A percentile compares a stretch with the other conserved stretches of the same genome.
phyloP scores from a whole-genome alignment of 2,329 filamentous ascomycete genomes.

The Purpureocillium takamizusanense region DNA sequence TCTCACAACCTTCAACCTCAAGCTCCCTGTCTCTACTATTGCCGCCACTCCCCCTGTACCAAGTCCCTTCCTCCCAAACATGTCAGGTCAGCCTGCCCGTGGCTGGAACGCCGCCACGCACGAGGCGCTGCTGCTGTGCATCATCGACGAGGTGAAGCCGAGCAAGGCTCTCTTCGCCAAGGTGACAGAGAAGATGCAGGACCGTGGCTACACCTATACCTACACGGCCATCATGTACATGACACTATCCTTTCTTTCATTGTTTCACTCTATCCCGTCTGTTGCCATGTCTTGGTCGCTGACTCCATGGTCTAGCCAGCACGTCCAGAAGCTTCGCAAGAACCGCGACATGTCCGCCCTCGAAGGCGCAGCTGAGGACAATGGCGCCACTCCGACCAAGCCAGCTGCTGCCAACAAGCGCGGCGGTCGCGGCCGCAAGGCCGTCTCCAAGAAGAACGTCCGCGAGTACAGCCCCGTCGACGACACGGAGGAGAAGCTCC shows the following conservation, averaged over 20 bases:
- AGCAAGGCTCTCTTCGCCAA: slow-evolving; percentile 20
- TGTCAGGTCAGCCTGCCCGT: slow-evolving; percentile 13
- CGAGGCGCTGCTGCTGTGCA: slow-evolving; percentile 26
- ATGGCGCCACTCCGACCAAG: slow-evolving; percentile 7
- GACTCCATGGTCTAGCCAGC: slow-evolving; percentile 25
- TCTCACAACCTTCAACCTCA: no score
- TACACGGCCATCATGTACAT: slow-evolving; percentile 30
- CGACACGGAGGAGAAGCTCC: slow-evolving; percentile 14
- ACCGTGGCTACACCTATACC: slow-evolving; percentile 28
- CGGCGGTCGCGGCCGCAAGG: slow-evolving; percentile 17
- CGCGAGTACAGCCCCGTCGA: slow-evolving; percentile 10
- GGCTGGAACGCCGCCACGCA: slow-evolving; percentile 28
- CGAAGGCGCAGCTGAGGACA: slow-evolving; percentile 8
- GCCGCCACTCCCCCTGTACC: no score
- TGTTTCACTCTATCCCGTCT: slow-evolving; percentile 1
- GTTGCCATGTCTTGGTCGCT: slow-evolving; percentile 4
- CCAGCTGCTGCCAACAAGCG: neutral
- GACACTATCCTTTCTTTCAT: no score
- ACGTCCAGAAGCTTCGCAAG: slow-evolving; percentile 35
- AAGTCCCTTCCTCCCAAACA: no score
- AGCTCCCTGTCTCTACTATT: no score
- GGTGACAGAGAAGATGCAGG: slow-evolving; percentile 20
- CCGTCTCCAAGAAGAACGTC: slow-evolving; percentile 14
- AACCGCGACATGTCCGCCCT: slow-evolving; percentile 19
- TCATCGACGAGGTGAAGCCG: slow-evolving; percentile 26